Percentiles rank a stretch among this genome's conserved stretches.
Evolutionary conservation across 2,329 filamentous ascomycete genomes (phyloP).

Genomic region (Xylariaceae sp.): DNA sequence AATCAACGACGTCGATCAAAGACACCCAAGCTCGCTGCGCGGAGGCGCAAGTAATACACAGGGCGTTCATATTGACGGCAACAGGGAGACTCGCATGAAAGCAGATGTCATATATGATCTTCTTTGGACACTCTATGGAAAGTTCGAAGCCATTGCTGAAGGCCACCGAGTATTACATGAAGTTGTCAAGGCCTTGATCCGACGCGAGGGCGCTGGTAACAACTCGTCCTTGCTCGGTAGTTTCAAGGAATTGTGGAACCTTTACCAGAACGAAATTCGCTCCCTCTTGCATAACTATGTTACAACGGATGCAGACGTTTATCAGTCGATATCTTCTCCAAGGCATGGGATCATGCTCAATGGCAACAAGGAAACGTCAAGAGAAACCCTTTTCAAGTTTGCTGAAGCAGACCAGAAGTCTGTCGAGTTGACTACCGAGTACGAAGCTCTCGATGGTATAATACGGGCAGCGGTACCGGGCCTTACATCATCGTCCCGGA

Average conservation of each 20-base stretch:
- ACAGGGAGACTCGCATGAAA: conserved; percentile 69
- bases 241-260: conserved; percentile 96
- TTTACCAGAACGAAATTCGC: conserved; percentile 96
- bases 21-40: conserved; percentile 77
- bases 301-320: conserved; percentile 79
- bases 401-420: conserved; percentile 80
- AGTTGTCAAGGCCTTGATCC: conserved; percentile 79
- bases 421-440: conserved; percentile 73
- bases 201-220: conserved; percentile 69
- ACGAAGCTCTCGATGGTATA: conserved; percentile 85
- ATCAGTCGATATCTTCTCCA: conserved; percentile 56
- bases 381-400: conserved; percentile 76
- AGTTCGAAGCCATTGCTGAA: conserved; percentile 96
- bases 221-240: conserved; percentile 69
- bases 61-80: conserved; percentile 59
- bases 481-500: conserved; percentile 70
- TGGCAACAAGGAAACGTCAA: conserved; percentile 42
- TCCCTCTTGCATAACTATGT: conserved; percentile 94
- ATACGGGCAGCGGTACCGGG: conserved; percentile 90
- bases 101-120: conserved; percentile 87
- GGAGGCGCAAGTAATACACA: conserved; percentile 50
- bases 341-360: conserved; percentile 41
- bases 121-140: conserved; percentile 87
- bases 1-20: conserved; percentile 87
- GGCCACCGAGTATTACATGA: conserved; percentile 92